Evolutionary conservation across 306 rosid genomes (phyloP).

Genomic region (Quercus berberidifolia): DNA sequence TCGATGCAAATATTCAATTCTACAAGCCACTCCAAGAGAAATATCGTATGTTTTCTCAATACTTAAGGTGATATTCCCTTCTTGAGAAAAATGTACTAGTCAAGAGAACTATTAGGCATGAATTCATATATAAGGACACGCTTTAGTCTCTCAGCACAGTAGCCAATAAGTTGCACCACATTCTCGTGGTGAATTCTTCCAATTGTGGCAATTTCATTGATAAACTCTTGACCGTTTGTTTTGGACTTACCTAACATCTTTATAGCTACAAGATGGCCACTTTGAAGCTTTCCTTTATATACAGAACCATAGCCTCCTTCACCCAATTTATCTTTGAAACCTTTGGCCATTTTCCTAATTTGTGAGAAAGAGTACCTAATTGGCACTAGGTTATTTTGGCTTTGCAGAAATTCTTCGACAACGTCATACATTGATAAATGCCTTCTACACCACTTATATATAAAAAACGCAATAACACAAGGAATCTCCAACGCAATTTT

Average conservation of each 20-base stretch:
- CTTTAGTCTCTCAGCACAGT: too few species aligned
- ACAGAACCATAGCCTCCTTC: slow-evolving; percentile 21
- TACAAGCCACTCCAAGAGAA: too few species aligned
- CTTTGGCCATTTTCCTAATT: slow-evolving; percentile 8
- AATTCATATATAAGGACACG: too few species aligned
- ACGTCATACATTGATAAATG: too few species aligned
- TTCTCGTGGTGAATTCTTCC: slow-evolving; percentile 11
- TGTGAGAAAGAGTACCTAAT: slow-evolving; percentile 20
- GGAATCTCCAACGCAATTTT: too few species aligned
- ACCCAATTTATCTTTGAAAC: slow-evolving; percentile 14
- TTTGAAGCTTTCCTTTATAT: slow-evolving; percentile 1
- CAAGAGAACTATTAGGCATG: too few species aligned
- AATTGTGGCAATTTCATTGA: slow-evolving; percentile 3
- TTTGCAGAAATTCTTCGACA: too few species aligned
- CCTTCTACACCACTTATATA: too few species aligned
- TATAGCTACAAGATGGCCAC: slow-evolving; percentile 11
- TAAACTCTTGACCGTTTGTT: slow-evolving; percentile 23
- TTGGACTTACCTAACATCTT: slow-evolving; percentile 11
- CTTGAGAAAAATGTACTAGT: too few species aligned
- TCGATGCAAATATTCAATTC: too few species aligned
- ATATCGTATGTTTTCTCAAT: too few species aligned
- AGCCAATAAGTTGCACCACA: not conserved
- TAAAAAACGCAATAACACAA: accelerated
- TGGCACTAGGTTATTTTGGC: not conserved
- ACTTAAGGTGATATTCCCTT: too few species aligned